Evolutionary conservation across 2,329 filamentous ascomycete genomes (phyloP).

Genomic region (Pyricularia sp.): DNA sequence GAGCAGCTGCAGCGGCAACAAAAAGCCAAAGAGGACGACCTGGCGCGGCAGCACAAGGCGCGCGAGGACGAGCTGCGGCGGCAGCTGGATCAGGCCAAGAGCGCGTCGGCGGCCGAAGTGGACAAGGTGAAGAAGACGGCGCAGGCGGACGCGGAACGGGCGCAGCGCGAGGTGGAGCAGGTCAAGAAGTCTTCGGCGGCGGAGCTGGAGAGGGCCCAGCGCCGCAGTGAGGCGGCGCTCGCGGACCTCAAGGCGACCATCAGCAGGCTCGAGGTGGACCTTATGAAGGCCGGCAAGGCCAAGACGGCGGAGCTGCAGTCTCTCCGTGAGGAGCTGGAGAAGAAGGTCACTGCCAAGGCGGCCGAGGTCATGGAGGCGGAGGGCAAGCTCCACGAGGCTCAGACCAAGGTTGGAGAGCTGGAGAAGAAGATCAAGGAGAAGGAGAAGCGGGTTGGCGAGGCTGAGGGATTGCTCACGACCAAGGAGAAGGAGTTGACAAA

Average conservation of each 20-base stretch:
- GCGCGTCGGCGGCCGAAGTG: constrained; percentile 36
- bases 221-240: constrained; percentile 48
- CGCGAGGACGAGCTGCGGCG: constrained; percentile 8
- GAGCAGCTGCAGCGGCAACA: constrained; percentile 12
- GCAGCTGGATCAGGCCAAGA: constrained; percentile 33
- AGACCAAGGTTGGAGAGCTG: constrained; percentile 17
- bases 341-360: constrained; percentile 23
- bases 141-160: constrained; percentile 4
- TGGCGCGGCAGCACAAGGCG: constrained; percentile 9
- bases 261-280: constrained; percentile 50
- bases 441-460: constrained; percentile 8
- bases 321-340: constrained; percentile 38
- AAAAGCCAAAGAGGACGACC: constrained; percentile 16
- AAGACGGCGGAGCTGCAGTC: constrained; percentile 51
- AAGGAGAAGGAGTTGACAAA: constrained; percentile 20
- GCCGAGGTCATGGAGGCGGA: constrained; percentile 10
- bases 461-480: constrained; percentile 16
- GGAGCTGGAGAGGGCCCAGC: constrained; percentile 38
- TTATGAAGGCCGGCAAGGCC: constrained; percentile 53
- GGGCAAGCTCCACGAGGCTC: constrained; percentile 17
- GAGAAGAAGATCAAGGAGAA: constrained; percentile 16
- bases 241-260: constrained; percentile 54
- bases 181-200: constrained; percentile 36
- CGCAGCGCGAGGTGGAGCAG: constrained; percentile 24
- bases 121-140: constrained; percentile 12